Evolutionary conservation across 306 rosid genomes (phyloP).

Genomic region (apple (Malus domestica)): DNA sequence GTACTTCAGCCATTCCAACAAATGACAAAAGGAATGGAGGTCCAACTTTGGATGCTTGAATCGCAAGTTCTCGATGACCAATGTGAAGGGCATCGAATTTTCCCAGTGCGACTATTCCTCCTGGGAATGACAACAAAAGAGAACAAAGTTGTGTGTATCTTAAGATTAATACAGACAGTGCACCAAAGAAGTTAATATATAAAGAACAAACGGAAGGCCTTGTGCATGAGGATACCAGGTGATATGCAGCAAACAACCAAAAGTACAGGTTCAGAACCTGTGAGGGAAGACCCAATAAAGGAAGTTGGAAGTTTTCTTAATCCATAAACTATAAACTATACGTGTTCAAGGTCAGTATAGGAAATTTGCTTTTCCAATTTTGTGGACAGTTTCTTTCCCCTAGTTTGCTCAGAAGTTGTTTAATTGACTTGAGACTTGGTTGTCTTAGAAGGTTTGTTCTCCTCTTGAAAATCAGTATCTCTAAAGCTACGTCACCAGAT

Average conservation of each 20-base stretch:
- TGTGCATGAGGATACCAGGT: neutral
- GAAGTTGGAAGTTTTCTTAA: neutral
- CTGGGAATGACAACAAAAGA: slow-evolving; percentile 31
- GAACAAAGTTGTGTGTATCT: neutral
- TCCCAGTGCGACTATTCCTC: slow-evolving; percentile 91
- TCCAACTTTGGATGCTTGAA: slow-evolving; percentile 91
- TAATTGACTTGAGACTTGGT: neutral
- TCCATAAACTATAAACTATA: neutral
- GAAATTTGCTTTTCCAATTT: neutral
- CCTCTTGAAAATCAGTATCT: neutral
- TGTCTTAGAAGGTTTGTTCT: neutral
- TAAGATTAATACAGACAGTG: neutral
- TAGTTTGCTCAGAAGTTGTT: neutral
- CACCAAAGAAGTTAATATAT: neutral
- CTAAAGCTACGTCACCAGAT: neutral
- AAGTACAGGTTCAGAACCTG: neutral
- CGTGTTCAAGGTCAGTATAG: neutral
- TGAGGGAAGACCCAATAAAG: neutral
- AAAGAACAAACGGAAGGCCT: neutral
- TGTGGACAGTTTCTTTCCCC: neutral
- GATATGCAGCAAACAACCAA: neutral
- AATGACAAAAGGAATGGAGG: slow-evolving; percentile 89
- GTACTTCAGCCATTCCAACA: slow-evolving; percentile 82
- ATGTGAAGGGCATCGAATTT: slow-evolving; percentile 92
- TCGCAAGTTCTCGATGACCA: slow-evolving; percentile 94